A percentile compares a stretch with the other conserved stretches of the same genome.
Conservation (phyloP, 768 basidiomycete species). For the Leccinum uliginosum region DNA sequence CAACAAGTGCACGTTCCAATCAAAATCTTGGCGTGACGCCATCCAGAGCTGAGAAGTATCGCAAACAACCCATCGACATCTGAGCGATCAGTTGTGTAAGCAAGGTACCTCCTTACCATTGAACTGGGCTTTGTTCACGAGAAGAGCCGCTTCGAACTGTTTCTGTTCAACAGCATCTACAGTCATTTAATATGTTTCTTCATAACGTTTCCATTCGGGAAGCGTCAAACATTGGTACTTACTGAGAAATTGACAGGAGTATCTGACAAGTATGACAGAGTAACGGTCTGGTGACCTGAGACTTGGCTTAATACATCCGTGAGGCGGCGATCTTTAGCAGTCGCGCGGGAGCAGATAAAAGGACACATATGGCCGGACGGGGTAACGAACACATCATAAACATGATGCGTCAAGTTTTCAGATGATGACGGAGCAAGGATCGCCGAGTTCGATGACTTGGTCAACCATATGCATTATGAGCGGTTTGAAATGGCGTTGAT, state of each 20-base stretch:
- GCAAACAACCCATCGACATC: constrained; percentile 45
- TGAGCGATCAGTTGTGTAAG: background rate
- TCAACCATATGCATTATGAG: constrained; percentile 14
- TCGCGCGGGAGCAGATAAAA: constrained; percentile 45
- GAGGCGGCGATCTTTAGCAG: constrained; percentile 34
- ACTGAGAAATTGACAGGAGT: constrained; percentile 1
- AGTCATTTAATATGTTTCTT: constrained; percentile 33
- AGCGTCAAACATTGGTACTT: constrained; percentile 68
- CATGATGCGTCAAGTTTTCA: constrained; percentile 46
- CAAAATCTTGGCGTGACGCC: constrained; percentile 62
- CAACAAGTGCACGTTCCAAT: constrained; percentile 66
- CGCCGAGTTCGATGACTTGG: constrained; percentile 33
- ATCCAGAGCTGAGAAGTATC: constrained; percentile 59
- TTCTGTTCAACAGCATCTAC: constrained; percentile 31
- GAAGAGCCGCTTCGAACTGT: constrained; percentile 22
- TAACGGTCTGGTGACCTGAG: constrained; percentile 39
- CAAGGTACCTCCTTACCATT: constrained; percentile 29
- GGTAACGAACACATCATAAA: constrained; percentile 38
- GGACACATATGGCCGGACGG: constrained; percentile 44
- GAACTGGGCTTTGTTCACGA: constrained; percentile 47
- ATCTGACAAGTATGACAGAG: constrained; percentile 48
- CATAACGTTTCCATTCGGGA: constrained; percentile 58
- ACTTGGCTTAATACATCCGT: constrained; percentile 31
- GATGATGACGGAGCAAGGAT: constrained; percentile 40
- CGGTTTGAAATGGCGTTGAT: background rate